These are phyloP conservation scores for Batrachochytrium dendrobatidis DNA, from an alignment of 371 early-diverging fungal genomes.

Conservation along the genomic window DNA sequence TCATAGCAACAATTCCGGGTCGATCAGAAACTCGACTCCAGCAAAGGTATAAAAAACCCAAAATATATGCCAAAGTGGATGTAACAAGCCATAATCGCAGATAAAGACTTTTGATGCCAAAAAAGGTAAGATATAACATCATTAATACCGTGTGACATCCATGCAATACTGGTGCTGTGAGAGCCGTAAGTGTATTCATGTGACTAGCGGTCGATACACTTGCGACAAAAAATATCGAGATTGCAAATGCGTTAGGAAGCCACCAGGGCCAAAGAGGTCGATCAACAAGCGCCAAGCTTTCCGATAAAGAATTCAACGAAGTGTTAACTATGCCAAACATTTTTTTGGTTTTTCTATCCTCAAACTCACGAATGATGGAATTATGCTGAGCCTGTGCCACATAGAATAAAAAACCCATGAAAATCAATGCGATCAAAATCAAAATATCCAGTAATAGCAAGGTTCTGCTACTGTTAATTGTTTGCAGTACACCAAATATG, in stretches of 20 bases:
- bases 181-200: not conserved
- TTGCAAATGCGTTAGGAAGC: not conserved
- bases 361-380: not conserved
- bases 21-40: not conserved
- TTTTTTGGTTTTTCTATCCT: not conserved
- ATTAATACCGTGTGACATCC: not conserved
- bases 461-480: not conserved
- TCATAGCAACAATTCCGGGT: not conserved
- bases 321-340: not conserved
- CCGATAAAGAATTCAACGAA: not conserved
- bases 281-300: not conserved
- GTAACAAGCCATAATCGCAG: conserved; percentile 8
- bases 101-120: conserved; percentile 12
- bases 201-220: not conserved
- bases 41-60: not conserved
- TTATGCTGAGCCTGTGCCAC: not conserved
- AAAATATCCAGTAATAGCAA: not conserved
- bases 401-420: not conserved
- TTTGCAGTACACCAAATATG: conserved; percentile 4
- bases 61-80: not conserved
- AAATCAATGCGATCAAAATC: not conserved
- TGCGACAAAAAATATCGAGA: not conserved
- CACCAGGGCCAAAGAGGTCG: not conserved
- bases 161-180: not conserved
- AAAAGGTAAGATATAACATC: conserved; percentile 3